These are phyloP conservation scores for Pachyrhizus erosus DNA, from an alignment of 306 rosid genomes.

Conservation along the genomic window DNA sequence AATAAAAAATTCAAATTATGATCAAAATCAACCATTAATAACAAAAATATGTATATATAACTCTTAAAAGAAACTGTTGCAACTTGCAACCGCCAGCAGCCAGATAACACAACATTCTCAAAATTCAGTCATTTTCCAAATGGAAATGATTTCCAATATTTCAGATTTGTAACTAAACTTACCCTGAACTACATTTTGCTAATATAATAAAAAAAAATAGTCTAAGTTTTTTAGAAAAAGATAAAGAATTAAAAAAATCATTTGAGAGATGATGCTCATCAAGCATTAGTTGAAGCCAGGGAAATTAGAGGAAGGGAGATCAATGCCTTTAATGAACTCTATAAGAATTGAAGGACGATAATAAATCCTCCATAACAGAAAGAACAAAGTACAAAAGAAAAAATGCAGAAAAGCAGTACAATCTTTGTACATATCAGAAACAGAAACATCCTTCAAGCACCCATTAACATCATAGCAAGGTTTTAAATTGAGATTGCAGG, in stretches of 20 bases:
- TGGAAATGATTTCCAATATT: not conserved
- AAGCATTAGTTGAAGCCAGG: not conserved
- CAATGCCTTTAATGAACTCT: not conserved
- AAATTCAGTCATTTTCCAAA: not conserved
- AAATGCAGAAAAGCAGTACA: not conserved
- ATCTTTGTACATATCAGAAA: not conserved
- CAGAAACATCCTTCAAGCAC: not conserved
- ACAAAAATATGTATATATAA: not conserved
- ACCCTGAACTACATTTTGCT: not conserved
- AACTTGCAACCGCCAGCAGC: not conserved
- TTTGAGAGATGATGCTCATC: not conserved
- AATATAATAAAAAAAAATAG: not conserved
- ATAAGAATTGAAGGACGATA: not conserved
- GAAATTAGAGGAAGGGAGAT: not conserved
- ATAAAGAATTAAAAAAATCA: not conserved
- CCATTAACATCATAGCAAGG: not conserved
- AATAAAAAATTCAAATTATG: slow-evolving; percentile 24
- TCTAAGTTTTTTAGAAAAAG: not conserved
- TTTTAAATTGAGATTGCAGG: not conserved
- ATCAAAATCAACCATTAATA: not conserved
- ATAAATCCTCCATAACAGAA: not conserved
- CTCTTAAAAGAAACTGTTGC: no score
- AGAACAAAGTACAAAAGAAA: not conserved
- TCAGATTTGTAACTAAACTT: not conserved
- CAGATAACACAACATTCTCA: slow-evolving; percentile 6